phyloP scores from a whole-genome alignment of 192 early-diverging fungal species.

The Oehlia diaphana region DNA sequence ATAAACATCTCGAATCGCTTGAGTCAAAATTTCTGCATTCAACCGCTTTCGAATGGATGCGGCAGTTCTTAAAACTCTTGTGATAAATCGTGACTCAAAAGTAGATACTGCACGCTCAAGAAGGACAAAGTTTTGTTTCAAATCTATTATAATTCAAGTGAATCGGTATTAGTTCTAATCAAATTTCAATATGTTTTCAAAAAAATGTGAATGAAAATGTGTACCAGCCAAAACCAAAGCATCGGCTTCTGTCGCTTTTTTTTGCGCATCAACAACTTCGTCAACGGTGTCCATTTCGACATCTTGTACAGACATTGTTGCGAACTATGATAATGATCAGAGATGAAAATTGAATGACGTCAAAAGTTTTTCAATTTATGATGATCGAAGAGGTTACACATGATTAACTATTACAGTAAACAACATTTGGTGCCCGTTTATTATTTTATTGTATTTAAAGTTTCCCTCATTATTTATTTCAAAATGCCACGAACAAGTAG shows the following conservation, averaged over 20 bases:
- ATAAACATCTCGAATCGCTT: constrained; percentile 57
- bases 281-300: constrained; percentile 20
- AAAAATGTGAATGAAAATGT: background rate
- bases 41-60: constrained; percentile 80
- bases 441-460: background rate
- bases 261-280: constrained; percentile 4
- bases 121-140: constrained; percentile 81
- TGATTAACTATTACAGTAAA: too few relatives aligned
- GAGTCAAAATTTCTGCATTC: constrained; percentile 60
- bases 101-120: constrained; percentile 82
- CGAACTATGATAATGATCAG: too few relatives aligned
- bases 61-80: constrained; percentile 82
- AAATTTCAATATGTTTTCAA: too few relatives aligned
- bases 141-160: constrained; percentile 56
- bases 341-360: too few relatives aligned
- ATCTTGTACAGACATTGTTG: constrained; percentile 11
- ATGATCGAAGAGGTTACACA: too few relatives aligned
- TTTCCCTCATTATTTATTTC: background rate
- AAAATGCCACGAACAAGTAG: constrained; percentile 2
- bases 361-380: too few relatives aligned
- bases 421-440: too few relatives aligned
- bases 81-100: constrained; percentile 84
- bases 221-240: constrained; percentile 22
- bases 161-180: too few relatives aligned
- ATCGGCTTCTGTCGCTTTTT: constrained; percentile 15